Conservation (phyloP, 148 eudicot species). For the Rhododendron henanense region DNA sequence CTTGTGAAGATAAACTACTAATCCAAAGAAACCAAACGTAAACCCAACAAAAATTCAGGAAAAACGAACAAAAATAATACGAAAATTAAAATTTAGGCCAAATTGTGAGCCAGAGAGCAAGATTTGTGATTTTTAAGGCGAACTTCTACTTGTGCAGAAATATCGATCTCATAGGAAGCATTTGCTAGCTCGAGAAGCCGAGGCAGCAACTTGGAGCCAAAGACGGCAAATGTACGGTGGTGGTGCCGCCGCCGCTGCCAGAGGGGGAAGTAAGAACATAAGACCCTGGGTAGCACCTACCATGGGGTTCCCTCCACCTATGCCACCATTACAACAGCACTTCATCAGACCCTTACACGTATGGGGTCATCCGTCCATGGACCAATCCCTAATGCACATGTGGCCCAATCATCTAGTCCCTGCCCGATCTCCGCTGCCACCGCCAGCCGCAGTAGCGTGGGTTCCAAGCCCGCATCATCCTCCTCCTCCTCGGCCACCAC, state of each 20-base stretch:
- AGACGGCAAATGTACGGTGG: slow-evolving; percentile 69
- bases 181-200: slow-evolving; percentile 84
- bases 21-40: too few species aligned
- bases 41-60: neutral
- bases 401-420: slow-evolving; percentile 64
- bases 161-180: slow-evolving; percentile 89
- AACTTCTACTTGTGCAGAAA: slow-evolving; percentile 45
- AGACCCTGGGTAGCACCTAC: slow-evolving; percentile 54
- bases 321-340: slow-evolving; percentile 35
- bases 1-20: too few species aligned
- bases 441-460: slow-evolving; percentile 32
- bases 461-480: slow-evolving; percentile 33
- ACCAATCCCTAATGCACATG: slow-evolving; percentile 48
- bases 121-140: neutral
- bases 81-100: neutral
- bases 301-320: slow-evolving; percentile 68
- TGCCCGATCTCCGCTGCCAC: slow-evolving; percentile 30
- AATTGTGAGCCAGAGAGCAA: neutral
- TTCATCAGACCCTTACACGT: slow-evolving; percentile 75
- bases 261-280: slow-evolving; percentile 35
- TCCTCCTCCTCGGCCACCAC: slow-evolving; percentile 29
- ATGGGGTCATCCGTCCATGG: slow-evolving; percentile 92
- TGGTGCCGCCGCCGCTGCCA: slow-evolving; percentile 10
- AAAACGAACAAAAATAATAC: too few species aligned
- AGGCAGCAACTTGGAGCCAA: slow-evolving; percentile 88